phyloP scores from a whole-genome alignment of 106 monocot species.

The Posidonia australis region DNA sequence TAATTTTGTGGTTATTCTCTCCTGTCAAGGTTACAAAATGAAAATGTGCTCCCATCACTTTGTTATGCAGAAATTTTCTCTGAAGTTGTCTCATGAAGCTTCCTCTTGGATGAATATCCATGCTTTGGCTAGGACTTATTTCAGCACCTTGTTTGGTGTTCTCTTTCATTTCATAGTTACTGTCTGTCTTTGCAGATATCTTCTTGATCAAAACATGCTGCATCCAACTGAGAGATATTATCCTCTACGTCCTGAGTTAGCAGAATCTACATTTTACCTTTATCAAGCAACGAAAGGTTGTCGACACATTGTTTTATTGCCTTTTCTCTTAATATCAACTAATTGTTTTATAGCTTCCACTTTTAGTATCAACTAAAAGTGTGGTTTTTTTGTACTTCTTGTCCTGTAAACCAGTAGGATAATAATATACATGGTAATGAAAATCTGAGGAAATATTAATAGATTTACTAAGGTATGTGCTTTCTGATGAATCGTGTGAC shows the following conservation, averaged over 20 bases:
- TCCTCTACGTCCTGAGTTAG: conserved; percentile 86
- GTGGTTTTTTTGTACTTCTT: not conserved
- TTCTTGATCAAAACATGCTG: conserved; percentile 63
- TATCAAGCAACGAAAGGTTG: conserved; percentile 89
- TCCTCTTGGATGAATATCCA: not conserved
- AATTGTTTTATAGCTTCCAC: no score
- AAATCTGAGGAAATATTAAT: no score
- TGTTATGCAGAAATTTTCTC: no score
- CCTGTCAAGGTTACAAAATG: no score
- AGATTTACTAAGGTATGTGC: no score
- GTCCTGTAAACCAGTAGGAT: no score
- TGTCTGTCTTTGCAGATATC: conserved; percentile 42
- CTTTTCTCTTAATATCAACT: not conserved
- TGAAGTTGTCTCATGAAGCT: no score
- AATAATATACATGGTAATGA: no score
- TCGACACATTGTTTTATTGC: not conserved
- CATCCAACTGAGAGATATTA: conserved; percentile 98
- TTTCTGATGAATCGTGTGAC: no score
- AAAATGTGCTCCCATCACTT: no score
- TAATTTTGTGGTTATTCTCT: no score
- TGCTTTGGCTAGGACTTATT: not conserved
- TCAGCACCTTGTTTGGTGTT: not conserved
- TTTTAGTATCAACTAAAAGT: no score
- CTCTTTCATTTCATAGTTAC: not conserved
- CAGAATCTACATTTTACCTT: conserved; percentile 92